Conservation (phyloP, 2,329 filamentous ascomycete species). For the Epicoccum sorghinum region DNA sequence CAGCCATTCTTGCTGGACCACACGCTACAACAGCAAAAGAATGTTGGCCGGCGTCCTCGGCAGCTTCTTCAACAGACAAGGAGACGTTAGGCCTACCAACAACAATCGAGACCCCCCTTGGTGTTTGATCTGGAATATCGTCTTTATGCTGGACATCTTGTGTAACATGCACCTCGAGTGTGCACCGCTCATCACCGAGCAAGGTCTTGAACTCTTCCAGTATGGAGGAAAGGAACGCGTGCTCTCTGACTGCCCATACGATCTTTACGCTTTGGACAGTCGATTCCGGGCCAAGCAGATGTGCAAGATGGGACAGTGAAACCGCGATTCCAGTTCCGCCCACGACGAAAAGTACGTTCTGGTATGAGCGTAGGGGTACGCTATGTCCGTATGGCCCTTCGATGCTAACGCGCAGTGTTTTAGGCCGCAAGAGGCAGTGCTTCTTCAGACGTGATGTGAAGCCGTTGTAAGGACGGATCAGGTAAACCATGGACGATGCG, state of each 20-base stretch:
- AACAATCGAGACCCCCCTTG: constrained; percentile 35
- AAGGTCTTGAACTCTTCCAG: constrained; percentile 29
- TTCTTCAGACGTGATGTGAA: constrained; percentile 55
- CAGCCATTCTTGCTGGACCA: constrained; percentile 54
- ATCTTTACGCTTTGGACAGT: constrained; percentile 31
- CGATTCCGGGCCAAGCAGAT: constrained; percentile 24
- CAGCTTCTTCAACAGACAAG: constrained; percentile 41
- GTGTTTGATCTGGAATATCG: constrained; percentile 21
- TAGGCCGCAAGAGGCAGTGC: constrained; percentile 26
- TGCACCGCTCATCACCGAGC: constrained; percentile 33
- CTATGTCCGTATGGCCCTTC: constrained; percentile 59
- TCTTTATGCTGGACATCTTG: constrained; percentile 32
- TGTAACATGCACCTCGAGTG: constrained; percentile 37
- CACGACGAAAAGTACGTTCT: constrained; percentile 44
- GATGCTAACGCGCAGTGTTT: constrained; percentile 50
- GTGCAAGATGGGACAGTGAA: constrained; percentile 37
- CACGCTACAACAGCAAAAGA: constrained; percentile 52
- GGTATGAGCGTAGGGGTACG: constrained; percentile 51
- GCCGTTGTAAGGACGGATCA: constrained; percentile 58
- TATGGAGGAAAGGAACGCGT: constrained; percentile 34
- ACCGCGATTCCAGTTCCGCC: constrained; percentile 47
- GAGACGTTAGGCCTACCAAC: constrained; percentile 49
- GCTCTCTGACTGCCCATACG: constrained; percentile 43
- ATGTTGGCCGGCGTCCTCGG: constrained; percentile 34
- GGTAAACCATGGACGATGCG: constrained; percentile 50